phyloP scores from a whole-genome alignment of 768 basidiomycete species.

The Kwoniella sp. region DNA sequence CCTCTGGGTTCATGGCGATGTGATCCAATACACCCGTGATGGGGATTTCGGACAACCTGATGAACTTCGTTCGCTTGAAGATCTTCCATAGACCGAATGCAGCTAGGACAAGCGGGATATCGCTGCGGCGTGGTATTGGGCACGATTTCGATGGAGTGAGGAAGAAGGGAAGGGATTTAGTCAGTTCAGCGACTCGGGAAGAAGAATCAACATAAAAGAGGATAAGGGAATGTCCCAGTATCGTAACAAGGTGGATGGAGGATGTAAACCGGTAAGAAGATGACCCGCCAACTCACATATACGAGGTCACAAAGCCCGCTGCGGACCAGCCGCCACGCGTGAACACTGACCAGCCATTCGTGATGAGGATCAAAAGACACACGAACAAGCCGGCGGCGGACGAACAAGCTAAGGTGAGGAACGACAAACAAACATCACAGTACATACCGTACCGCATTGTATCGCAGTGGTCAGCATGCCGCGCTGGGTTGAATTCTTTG shows the following conservation, averaged over 20 bases:
- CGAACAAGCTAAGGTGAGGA: slow-evolving; percentile 8
- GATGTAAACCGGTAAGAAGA: neutral
- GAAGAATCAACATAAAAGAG: neutral
- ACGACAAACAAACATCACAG: too few species aligned
- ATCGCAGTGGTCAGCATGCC: neutral
- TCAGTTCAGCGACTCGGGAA: too few species aligned
- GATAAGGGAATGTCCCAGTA: too few species aligned
- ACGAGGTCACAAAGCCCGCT: slow-evolving; percentile 19
- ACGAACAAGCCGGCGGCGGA: slow-evolving; percentile 5
- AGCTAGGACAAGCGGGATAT: slow-evolving; percentile 16
- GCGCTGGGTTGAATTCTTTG: too few species aligned
- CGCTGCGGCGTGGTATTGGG: neutral
- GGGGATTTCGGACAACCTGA: slow-evolving; percentile 9
- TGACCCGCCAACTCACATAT: slow-evolving; percentile 7
- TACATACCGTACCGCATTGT: too few species aligned
- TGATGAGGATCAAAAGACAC: slow-evolving; percentile 16
- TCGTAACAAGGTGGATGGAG: neutral
- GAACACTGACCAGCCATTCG: slow-evolving; percentile 20
- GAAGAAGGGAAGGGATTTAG: too few species aligned
- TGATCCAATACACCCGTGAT: slow-evolving; percentile 13
- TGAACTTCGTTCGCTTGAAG: slow-evolving; percentile 13
- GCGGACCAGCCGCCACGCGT: slow-evolving; percentile 14
- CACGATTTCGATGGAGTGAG: too few species aligned
- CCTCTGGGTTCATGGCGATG: slow-evolving; percentile 16
- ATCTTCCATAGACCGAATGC: slow-evolving; percentile 12